These are phyloP conservation scores for Cerioporus squamosus DNA, from an alignment of 1,284 basidiomycete species.

Conservation along the genomic window DNA sequence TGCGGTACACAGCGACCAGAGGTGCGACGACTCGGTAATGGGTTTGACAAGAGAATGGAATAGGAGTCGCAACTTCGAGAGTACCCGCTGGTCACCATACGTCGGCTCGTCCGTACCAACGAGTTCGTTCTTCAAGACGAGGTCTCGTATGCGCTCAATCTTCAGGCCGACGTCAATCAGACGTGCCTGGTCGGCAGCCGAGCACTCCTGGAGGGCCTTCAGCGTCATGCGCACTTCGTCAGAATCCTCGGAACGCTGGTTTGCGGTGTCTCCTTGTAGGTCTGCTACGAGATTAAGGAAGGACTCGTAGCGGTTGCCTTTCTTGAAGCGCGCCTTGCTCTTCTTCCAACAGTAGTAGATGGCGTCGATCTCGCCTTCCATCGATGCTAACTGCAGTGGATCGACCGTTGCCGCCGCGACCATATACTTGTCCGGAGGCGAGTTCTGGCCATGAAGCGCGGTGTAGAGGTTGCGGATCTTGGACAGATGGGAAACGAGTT, in stretches of 20 bases:
- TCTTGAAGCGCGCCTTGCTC: background rate
- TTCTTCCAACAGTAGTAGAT: background rate
- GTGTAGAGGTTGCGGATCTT: background rate
- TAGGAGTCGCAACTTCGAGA: background rate
- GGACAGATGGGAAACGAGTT: background rate
- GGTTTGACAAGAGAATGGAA: background rate
- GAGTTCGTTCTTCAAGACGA: background rate
- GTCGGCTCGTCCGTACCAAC: background rate
- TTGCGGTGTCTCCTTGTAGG: background rate
- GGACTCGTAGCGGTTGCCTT: background rate
- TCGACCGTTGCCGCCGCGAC: too few relatives aligned
- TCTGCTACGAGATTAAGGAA: background rate
- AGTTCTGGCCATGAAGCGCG: background rate
- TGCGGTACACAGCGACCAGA: background rate
- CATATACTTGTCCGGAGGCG: background rate
- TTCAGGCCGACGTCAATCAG: background rate
- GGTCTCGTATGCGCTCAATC: background rate
- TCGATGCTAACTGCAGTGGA: background rate
- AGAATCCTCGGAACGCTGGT: background rate
- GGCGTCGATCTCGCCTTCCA: background rate
- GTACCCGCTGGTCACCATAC: background rate
- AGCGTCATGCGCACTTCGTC: background rate
- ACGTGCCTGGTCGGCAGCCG: background rate
- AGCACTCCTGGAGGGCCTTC: background rate
- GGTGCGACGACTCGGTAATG: background rate